These are phyloP conservation scores for Phytopythium oedochilum DNA, from an alignment of 352 stramenopile genomes.

Conservation along the genomic window DNA sequence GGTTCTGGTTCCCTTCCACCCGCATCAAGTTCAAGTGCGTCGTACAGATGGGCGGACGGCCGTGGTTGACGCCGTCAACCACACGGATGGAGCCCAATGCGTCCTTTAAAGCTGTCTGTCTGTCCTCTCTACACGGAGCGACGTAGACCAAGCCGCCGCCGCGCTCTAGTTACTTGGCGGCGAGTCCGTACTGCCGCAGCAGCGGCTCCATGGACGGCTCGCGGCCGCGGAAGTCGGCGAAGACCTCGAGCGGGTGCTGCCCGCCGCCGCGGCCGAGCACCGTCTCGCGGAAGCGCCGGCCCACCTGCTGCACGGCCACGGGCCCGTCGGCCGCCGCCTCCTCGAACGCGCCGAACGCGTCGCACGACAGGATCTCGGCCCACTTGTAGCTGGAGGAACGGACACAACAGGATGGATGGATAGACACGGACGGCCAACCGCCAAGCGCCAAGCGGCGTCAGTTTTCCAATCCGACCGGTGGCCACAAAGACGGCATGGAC, in stretches of 20 bases:
- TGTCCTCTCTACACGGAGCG: no score
- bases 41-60: no score
- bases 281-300: slow-evolving; percentile 91
- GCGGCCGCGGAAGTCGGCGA: slow-evolving; percentile 93
- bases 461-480: no score
- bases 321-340: slow-evolving; percentile 78
- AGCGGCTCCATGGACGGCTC: slow-evolving; percentile 92
- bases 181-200: slow-evolving; percentile 93
- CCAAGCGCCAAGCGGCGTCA: no score
- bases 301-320: slow-evolving; percentile 71
- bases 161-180: slow-evolving; percentile 1
- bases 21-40: background rate
- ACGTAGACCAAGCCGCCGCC: no score
- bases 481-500: no score
- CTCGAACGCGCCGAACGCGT: slow-evolving; percentile 97
- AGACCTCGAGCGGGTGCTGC: slow-evolving; percentile 91
- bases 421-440: slow-evolving; percentile 2
- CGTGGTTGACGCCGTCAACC: no score
- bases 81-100: no score
- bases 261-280: slow-evolving; percentile 88
- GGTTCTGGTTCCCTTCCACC: background rate
- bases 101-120: no score
- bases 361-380: slow-evolving; percentile 96
- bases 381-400: slow-evolving; percentile 92
- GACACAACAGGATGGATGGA: slow-evolving; percentile 1